These are phyloP conservation scores for Acanthamoeba comandoni DNA, from an alignment of 208 protist genomes.

Conservation along the genomic window DNA sequence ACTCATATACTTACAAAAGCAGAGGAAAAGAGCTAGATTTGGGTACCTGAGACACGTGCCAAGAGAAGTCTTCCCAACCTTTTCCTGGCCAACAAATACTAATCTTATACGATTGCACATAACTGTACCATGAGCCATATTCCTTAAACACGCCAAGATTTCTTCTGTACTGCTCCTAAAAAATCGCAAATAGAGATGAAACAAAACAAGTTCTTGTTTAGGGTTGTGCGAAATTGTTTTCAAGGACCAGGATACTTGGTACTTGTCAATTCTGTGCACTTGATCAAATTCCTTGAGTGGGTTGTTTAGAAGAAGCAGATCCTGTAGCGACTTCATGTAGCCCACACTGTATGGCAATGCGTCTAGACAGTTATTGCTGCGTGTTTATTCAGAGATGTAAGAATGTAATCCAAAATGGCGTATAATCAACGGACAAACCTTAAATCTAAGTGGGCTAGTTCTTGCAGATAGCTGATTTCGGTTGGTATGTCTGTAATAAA, in stretches of 20 bases:
- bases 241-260: no score
- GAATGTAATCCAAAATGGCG: no score
- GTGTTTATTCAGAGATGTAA: no score
- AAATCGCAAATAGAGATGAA: no score
- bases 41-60: not conserved
- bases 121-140: not conserved
- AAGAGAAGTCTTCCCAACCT: not conserved
- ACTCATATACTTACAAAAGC: no score
- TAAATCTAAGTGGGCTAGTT: not conserved
- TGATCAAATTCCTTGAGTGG: not conserved
- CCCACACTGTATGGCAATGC: not conserved
- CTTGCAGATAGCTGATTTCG: not conserved
- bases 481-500: not conserved
- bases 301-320: not conserved
- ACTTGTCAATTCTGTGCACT: no score
- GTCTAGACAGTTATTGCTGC: not conserved
- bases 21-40: not conserved
- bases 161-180: no score
- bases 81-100: not conserved
- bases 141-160: not conserved
- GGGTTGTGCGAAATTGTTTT: no score
- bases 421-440: no score
- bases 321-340: conserved; percentile 5
- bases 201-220: no score
- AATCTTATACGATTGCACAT: conserved; percentile 1